Base-by-base conservation (phyloP, 2,329 filamentous ascomycete species). In the Ramularia collo-cygni region DNA sequence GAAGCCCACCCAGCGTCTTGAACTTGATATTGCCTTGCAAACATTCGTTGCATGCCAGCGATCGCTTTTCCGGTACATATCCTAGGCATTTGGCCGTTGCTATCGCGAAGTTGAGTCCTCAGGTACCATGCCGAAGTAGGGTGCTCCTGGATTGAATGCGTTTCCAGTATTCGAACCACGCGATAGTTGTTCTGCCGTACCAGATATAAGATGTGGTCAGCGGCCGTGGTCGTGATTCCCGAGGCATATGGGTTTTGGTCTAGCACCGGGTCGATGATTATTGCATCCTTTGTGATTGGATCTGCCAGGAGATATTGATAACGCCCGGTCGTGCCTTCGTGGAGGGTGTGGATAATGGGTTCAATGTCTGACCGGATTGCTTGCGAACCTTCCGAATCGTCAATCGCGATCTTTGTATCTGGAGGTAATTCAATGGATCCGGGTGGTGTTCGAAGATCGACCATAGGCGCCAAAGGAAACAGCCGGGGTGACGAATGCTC, bases 271-370 rank as follows among this genome's bases (percentile, higher is more conserved):
- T 83, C 79, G 48, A 83, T 79, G 37, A 82, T 74, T 40, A 68
- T 71, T 1, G 76, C 72, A 0, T 51, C 53, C 1, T 50, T 55
- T 0, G 73, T 75, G 0, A 52, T 42, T 0, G 74, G 68, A 44
- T 81, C 76, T 0, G 68, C 72, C 1, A 82, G 69, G 0, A 81
- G 48, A 44, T 78, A 79, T 52, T 81, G 77, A 71, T 72, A 80
- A 8, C 75, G 76, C 7, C 64, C 65, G 0, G 77, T 72, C 4
- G 46, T 51, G 0, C 44, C 29, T 40, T 72, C 70, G 43, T 55
- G 65, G 3, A 56, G 24, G 10, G 48, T 52, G 42, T 60, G 53
- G 7, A 63, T 45, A 4, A 44, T 44, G 8, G 60, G 58, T 37
- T 53, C 29, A 31, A 42, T 42, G 39, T 42, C 39, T 19, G 33